Percentiles rank a stretch among this genome's conserved stretches.
These are phyloP conservation scores for Claviceps fusiformis DNA, from an alignment of 2,329 filamentous ascomycete species.

Conservation along the genomic window DNA sequence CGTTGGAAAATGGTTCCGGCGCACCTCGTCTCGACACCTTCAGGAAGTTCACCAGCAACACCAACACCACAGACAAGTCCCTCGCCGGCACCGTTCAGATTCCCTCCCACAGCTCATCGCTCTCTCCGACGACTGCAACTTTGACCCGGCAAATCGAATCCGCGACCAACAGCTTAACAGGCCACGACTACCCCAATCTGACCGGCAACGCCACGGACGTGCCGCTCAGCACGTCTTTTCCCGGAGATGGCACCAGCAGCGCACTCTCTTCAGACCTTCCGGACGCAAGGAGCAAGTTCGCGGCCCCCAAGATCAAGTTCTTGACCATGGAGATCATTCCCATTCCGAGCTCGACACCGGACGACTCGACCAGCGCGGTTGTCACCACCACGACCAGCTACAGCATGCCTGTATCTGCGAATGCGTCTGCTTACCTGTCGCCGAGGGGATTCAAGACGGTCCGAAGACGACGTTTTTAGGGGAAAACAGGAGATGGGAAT, in stretches of 20 bases:
- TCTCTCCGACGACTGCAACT: background rate
- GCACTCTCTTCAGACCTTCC: too few relatives aligned
- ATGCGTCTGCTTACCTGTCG: background rate
- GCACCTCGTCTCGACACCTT: background rate
- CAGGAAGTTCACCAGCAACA: conserved; percentile 1
- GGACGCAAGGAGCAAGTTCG: background rate
- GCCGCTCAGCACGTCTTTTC: too few relatives aligned
- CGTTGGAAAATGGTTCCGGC: too few relatives aligned
- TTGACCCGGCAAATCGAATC: too few relatives aligned
- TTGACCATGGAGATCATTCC: background rate
- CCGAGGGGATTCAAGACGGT: background rate
- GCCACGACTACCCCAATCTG: too few relatives aligned
- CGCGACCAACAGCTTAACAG: too few relatives aligned
- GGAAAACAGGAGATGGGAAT: too few relatives aligned
- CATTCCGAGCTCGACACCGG: background rate
- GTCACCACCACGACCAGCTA: background rate
- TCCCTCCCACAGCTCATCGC: background rate
- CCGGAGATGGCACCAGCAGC: too few relatives aligned
- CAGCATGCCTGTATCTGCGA: background rate
- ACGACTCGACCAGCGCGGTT: background rate
- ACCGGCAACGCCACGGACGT: too few relatives aligned
- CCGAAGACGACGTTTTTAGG: background rate
- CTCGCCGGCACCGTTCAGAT: too few relatives aligned
- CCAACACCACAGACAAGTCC: background rate
- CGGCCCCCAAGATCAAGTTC: background rate